A percentile compares a stretch with the other conserved stretches of the same genome.
These are phyloP conservation scores for Monosporascus sp. DNA, from an alignment of 2,329 filamentous ascomycete genomes.

Conservation along the genomic window DNA sequence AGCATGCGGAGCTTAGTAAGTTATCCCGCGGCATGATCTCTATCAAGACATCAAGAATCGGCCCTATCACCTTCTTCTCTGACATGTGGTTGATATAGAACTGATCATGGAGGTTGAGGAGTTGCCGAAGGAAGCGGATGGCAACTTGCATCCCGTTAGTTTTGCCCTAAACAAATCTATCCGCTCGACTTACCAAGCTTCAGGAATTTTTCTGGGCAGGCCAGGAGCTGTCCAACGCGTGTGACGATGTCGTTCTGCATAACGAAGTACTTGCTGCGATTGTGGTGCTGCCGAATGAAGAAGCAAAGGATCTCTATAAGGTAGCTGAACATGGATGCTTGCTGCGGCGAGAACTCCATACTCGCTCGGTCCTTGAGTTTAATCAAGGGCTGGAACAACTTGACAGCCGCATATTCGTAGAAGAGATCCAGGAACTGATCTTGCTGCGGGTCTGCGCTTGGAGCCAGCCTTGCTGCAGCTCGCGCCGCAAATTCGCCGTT, in stretches of 20 bases:
- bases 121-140: slow-evolving; percentile 86
- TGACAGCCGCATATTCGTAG: slow-evolving; percentile 80
- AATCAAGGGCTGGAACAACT: slow-evolving; percentile 81
- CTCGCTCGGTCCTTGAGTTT: slow-evolving; percentile 67
- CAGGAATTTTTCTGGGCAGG: slow-evolving; percentile 82
- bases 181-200: slow-evolving; percentile 63
- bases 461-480: slow-evolving; percentile 41
- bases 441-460: slow-evolving; percentile 62
- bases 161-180: not conserved
- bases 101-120: slow-evolving; percentile 80
- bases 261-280: slow-evolving; percentile 84
- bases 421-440: slow-evolving; percentile 82
- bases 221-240: slow-evolving; percentile 76
- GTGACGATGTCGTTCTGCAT: slow-evolving; percentile 71
- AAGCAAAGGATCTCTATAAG: slow-evolving; percentile 90
- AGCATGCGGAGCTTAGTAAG: slow-evolving; percentile 83
- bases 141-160: slow-evolving; percentile 51
- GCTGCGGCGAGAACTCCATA: slow-evolving; percentile 69
- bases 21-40: slow-evolving; percentile 90
- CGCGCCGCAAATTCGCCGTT: slow-evolving; percentile 66
- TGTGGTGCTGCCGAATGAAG: slow-evolving; percentile 83
- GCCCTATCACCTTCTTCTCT: slow-evolving; percentile 73
- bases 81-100: slow-evolving; percentile 85
- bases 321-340: slow-evolving; percentile 86
- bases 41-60: slow-evolving; percentile 77